Evolutionary conservation across 345 rosid species (phyloP), one percentile per base, ranked within the genome.

Genomic region (Heritiera fomes): DNA sequence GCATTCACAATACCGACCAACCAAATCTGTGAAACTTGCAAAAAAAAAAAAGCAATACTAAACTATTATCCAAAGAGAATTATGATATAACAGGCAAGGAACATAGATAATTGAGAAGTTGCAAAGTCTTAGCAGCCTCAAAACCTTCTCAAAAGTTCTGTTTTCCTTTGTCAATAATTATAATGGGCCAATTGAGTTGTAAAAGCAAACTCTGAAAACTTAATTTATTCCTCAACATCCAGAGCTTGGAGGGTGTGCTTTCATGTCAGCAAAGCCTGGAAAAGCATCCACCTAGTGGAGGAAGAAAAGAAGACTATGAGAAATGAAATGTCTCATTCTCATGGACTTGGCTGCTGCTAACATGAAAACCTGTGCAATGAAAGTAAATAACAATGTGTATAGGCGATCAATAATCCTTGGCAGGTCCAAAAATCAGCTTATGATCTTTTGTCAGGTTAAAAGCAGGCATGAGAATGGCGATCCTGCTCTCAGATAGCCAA

Each of bases 401-500:
- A 20, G 58, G 6, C 41, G 32, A 18, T 55, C 23, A 15, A 59
- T 47, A 11, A 47, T 69, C 38, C 73, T 45, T 12, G 8, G 53
- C 40, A 5, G 55, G 2, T 45, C 46, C 69, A n/a, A 45, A 53
- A 6, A 45, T 68, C 55, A 65, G 38, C 65, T 1, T 23, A 4
- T 61, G 15, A 62, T 62, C 40, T 10, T 4, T 61, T 10, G 15
- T 20, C 6, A 28, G 13, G 23, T 23, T 23, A 59, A 59, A 59
- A 20, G 46, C n/a, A 15, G 68, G 17, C 20, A 0, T 43, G 6
- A 67, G 3, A 45, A 68, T 45, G 73, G 53, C 4, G 55, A 12
- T 69, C 58, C 43, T 14, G 10, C 14, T 49, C 32, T 59, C 18
- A 55, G 53, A 49, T 10, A n/a, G 59, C 59, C 77, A 84, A 34